Percentiles rank a stretch among this genome's conserved stretches.
phyloP scores from a whole-genome alignment of 2,329 filamentous ascomycete species.

The Sclerotinia sclerotiorum region DNA sequence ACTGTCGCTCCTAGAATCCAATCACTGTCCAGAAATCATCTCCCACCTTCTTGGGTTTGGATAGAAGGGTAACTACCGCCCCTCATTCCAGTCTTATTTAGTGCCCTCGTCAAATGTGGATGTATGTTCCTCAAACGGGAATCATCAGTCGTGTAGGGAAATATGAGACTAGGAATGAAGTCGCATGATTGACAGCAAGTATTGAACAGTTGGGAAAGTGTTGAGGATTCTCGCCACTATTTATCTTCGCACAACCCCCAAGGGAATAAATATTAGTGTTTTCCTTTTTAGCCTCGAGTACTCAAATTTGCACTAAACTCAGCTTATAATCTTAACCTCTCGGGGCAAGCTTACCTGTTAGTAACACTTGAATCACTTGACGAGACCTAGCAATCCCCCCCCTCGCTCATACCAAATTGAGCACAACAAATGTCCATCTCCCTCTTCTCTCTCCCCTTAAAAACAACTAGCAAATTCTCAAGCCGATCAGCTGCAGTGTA shows the following conservation, averaged over 20 bases:
- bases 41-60: not conserved
- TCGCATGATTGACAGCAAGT: not conserved
- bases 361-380: not conserved
- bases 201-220: not conserved
- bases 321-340: not conserved
- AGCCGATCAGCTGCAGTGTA: not conserved
- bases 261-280: not conserved
- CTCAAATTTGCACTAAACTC: not conserved
- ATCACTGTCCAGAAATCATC: not conserved
- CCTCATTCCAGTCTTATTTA: not conserved
- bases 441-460: too few relatives aligned
- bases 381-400: too few relatives aligned
- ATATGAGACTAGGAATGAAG: not conserved
- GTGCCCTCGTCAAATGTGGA: not conserved
- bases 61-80: not conserved
- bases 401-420: not conserved
- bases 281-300: not conserved
- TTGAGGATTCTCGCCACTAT: not conserved
- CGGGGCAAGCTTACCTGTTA: not conserved
- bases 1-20: not conserved
- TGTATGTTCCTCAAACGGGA: not conserved
- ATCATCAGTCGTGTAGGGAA: not conserved
- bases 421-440: not conserved
- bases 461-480: not conserved
- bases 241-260: not conserved